A percentile compares a stretch with the other conserved stretches of the same genome.
These are phyloP conservation scores for Penicillium samsonianum DNA, from an alignment of 495 filamentous ascomycete species.

Conservation along the genomic window DNA sequence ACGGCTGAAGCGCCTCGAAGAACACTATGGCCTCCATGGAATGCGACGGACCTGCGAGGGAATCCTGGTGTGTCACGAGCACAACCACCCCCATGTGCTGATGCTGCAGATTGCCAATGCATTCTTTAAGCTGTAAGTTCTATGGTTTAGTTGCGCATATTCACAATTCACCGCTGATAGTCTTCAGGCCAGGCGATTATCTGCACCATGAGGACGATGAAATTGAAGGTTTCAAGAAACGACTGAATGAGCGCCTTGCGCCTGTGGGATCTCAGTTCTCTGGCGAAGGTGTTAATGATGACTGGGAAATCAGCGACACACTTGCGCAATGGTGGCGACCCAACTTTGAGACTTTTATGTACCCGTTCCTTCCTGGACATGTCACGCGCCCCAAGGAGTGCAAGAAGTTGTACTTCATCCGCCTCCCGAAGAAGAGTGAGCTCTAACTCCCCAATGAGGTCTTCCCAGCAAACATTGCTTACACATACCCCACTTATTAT, in stretches of 20 bases:
- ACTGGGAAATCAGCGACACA: slow-evolving; percentile 93
- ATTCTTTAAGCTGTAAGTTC: slow-evolving; percentile 86
- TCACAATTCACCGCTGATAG: slow-evolving; percentile 1
- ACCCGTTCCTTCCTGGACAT: slow-evolving; percentile 93
- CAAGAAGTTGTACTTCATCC: slow-evolving; percentile 98
- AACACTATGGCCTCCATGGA: slow-evolving; percentile 88
- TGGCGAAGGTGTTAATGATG: slow-evolving; percentile 80
- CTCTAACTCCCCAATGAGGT: slow-evolving; percentile 16
- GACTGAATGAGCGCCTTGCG: slow-evolving; percentile 88
- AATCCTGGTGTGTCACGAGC: slow-evolving; percentile 94
- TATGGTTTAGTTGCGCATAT: not conserved
- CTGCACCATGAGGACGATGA: slow-evolving; percentile 88
- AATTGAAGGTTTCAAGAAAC: slow-evolving; percentile 86
- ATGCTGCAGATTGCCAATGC: slow-evolving; percentile 99
- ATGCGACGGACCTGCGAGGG: slow-evolving; percentile 98
- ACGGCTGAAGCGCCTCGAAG: slow-evolving; percentile 86
- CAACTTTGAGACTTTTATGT: slow-evolving; percentile 99
- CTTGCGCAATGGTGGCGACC: slow-evolving; percentile 98
- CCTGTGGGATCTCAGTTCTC: slow-evolving; percentile 86
- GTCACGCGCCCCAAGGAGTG: slow-evolving; percentile 97
- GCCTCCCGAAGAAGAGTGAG: slow-evolving; percentile 87
- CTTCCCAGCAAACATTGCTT: slow-evolving; percentile 8
- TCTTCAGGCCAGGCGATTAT: slow-evolving; percentile 81
- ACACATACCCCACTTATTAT: slow-evolving; percentile 14
- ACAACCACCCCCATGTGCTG: slow-evolving; percentile 96